Evolutionary conservation across 2,329 filamentous ascomycete species (phyloP), one percentile per base, ranked within the genome.

Genomic region (Cercospora brassicicola): DNA sequence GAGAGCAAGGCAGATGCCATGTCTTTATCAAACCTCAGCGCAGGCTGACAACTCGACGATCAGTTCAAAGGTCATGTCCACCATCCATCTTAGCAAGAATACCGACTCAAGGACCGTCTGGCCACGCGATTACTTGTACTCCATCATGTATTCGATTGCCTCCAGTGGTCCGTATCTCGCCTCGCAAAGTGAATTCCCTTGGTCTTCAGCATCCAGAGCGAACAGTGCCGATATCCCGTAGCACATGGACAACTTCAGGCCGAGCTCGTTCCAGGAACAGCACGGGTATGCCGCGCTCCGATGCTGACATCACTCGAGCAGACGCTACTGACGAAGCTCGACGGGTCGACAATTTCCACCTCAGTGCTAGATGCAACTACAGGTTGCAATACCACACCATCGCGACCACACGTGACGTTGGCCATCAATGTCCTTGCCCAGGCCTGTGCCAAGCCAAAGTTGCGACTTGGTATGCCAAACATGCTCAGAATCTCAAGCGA

Each of bases 381-480:
- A 51, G 45, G 45, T 26, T 23, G 18, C 20, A 26, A 51, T 51
- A 2, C 33, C 5, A 7, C 11, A 7, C 10, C 20, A 26, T 51
- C 20, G 15, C 28, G 26, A 30, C 5, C 9, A 18, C 53, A 57
- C 26, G 53, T 57, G 26, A 57, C 53, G n/a, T n/a, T 30, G 53
- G 6, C 53, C 53, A 57, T 57, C 53, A 57, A 57, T 57, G 53
- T 57, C 53, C 20, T 26, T 26, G 53, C 53, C 53, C 20, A 57
- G 53, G 4, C 26, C 15, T 10, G 7, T 15, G 53, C 53, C 53
- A 26, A 57, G 53, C 15, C 26, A 57, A 33, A 23, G 30, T 57
- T 8, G 53, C 53, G 53, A 33, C 53, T 57, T 57, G 53, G 53
- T 57, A 30, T 51, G 45, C 45, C 45, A 51, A 51, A 51, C 45